A percentile compares a stretch with the other conserved stretches of the same genome.
Evolutionary conservation across 2,329 filamentous ascomycete species (phyloP).

Genomic region (Ophiostoma ips): DNA sequence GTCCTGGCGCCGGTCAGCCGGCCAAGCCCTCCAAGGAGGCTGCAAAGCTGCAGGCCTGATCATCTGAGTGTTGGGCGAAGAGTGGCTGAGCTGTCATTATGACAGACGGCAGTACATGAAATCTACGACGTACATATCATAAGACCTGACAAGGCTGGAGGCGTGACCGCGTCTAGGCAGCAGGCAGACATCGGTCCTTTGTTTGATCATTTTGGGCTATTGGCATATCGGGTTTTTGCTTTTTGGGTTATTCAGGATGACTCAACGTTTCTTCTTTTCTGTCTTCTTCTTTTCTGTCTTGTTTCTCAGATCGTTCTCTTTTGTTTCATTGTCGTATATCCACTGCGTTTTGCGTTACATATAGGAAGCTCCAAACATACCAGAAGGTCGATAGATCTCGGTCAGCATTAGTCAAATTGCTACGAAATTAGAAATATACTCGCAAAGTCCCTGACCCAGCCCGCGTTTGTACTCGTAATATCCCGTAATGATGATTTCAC

Average conservation of each 20-base stretch:
- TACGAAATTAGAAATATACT: neutral
- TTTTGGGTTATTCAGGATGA: neutral
- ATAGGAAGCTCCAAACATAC: no score
- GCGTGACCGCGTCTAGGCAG: neutral
- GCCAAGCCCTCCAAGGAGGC: neutral
- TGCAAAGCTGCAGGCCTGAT: neutral
- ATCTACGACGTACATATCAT: no score
- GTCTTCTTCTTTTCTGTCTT: neutral
- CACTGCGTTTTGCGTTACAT: neutral
- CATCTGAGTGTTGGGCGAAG: no score
- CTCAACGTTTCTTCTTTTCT: neutral
- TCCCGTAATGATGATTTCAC: neutral
- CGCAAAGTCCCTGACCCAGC: neutral
- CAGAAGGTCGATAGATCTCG: no score
- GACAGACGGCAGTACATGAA: no score
- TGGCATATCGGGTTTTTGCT: no score
- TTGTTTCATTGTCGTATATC: conserved; percentile 9
- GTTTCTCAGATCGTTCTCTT: neutral
- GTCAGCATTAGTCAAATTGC: neutral
- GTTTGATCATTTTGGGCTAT: neutral
- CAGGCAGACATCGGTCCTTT: neutral
- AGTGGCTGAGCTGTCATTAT: no score
- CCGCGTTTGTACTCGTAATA: neutral
- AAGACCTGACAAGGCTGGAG: no score
- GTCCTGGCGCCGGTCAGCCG: neutral